phyloP scores from a whole-genome alignment of 176 grass and related monocot species.

The Tuctoria greenei region DNA sequence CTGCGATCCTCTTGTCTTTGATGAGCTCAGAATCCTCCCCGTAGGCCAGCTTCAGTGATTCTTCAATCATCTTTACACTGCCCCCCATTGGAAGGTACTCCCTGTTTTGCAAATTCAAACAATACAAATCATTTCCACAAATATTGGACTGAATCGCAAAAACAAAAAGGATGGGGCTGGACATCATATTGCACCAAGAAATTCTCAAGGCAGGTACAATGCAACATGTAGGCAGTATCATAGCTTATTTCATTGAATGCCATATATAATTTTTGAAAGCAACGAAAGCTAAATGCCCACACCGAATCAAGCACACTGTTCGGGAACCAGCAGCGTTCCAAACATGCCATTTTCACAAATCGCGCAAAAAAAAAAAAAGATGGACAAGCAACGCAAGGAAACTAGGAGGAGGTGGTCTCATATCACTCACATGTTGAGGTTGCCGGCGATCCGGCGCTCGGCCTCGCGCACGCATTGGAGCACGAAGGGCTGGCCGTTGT shows the following conservation, averaged over 20 bases:
- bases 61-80: conserved; percentile 79
- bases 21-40: conserved; percentile 82
- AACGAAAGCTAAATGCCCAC: not conserved
- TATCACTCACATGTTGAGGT: conserved; percentile 80
- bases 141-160: not conserved
- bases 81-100: conserved; percentile 98
- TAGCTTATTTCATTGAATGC: too few species aligned
- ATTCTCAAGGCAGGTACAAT: not conserved
- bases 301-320: not conserved
- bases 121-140: not conserved
- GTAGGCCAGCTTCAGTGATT: conserved; percentile 82
- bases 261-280: not conserved
- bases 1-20: conserved; percentile 83
- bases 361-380: not conserved
- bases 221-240: too few species aligned
- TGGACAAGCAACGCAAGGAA: not conserved
- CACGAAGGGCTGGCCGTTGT: conserved; percentile 80
- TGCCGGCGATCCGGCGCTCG: conserved; percentile 75
- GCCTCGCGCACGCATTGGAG: conserved; percentile 89
- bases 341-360: not conserved
- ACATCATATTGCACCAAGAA: not conserved
- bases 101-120: conserved; percentile 39
- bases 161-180: not conserved
- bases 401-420: conserved; percentile 15
- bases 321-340: not conserved